These are phyloP conservation scores for Diaporthe sp. DNA, from an alignment of 2,329 filamentous ascomycete species.

Conservation along the genomic window DNA sequence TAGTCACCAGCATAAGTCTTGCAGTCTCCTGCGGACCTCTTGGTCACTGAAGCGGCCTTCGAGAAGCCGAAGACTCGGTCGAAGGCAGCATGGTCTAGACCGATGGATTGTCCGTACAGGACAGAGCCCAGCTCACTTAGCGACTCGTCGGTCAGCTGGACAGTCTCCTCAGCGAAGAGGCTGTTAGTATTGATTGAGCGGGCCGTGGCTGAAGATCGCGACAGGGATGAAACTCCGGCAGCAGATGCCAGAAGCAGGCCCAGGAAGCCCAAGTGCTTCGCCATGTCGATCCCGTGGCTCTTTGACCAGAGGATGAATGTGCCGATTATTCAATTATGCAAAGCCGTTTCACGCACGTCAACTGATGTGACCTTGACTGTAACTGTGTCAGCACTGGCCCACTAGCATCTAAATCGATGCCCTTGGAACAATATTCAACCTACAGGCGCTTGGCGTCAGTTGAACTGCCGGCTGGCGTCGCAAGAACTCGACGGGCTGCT, in stretches of 20 bases:
- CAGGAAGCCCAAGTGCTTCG: background rate
- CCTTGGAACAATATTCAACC: background rate
- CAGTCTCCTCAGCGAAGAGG: slow-evolving; percentile 9
- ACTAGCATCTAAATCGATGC: background rate
- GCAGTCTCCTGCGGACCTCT: slow-evolving; percentile 30
- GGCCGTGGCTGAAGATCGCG: background rate
- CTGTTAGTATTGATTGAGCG: background rate
- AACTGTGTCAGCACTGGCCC: background rate
- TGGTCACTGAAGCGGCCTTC: background rate
- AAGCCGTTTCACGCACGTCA: slow-evolving; percentile 5
- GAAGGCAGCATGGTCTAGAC: background rate
- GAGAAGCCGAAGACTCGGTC: slow-evolving; percentile 16
- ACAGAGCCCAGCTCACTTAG: slow-evolving; percentile 2
- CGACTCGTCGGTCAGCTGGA: slow-evolving; percentile 18
- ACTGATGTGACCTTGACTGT: background rate
- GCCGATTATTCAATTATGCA: background rate
- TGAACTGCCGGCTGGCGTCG: background rate
- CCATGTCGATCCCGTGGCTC: slow-evolving; percentile 12
- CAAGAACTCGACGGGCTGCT: background rate
- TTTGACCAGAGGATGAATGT: background rate
- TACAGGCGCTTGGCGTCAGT: background rate
- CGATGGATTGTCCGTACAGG: background rate
- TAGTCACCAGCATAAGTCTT: slow-evolving; percentile 56
- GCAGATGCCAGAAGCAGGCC: slow-evolving; percentile 20
- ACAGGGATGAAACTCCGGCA: slow-evolving; percentile 18